Base-by-base conservation (phyloP, 2,329 filamentous ascomycete species). In the Ophiostoma ips region DNA sequence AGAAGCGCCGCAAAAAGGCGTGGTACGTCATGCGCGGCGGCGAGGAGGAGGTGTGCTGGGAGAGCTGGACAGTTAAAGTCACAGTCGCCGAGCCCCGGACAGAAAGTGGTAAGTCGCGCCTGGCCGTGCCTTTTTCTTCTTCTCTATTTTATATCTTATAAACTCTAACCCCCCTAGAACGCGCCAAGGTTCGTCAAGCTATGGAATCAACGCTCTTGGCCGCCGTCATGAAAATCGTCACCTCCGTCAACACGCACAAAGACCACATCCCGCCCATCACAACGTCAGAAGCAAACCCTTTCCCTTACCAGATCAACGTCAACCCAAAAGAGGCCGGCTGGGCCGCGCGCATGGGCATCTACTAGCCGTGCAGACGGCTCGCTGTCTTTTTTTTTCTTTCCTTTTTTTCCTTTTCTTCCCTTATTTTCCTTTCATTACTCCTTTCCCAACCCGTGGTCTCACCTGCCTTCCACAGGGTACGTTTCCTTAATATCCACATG, bases 231-330 rank as follows among this genome's bases (percentile, higher is more conserved):
- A 94, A 95, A 67, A 90, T 95, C 59, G 79, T 95, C 58, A 83
- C 81, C 55, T 84, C 86, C 49, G 88, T 87, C 59, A 94, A 94
- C 67, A 71, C 78, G 48, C 84, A 95, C 66, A 94, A 94, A 64
- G 87, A 94, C 61, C 92, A 96, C 65, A 96, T 98, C 57, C 92
- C 92, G 1, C 92, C 90, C 47, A 96, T 96, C 59, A 95, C 88
- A 9, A 92, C 88, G 19, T 88, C 82, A 62, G 87, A 90, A 55
- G 73, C 84, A 45, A 96, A 96, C 64, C 90, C 92, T 0, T 98
- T 96, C 61, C 90, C 90, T 1, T 96, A 94, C 66, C 84, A 89
- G 65, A 94, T 96, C 62, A 77, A 83, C 54, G 79, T 96, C 52
- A 92, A 94, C 62, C 87, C 87, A 51, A 87, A 87, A 60, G 75